Evolutionary conservation across 2,329 filamentous ascomycete genomes (phyloP), one percentile per base, ranked within the genome.

Genomic region (Lasiodiplodia theobromae): DNA sequence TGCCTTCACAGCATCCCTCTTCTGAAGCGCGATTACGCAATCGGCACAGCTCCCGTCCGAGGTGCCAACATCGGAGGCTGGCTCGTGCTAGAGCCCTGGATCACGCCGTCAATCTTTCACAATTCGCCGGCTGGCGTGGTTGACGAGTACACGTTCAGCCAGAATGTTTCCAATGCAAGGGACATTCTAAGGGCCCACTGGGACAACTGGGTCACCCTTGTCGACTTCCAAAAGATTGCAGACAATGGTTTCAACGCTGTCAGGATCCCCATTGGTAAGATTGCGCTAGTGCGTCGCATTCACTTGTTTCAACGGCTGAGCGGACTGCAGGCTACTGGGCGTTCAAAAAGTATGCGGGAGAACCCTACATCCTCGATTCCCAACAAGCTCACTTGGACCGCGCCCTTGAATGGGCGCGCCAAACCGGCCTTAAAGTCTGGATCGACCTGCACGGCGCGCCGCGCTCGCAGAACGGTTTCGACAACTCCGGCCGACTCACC

Each of bases 391-490:
- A 88, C 71, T 78, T 89, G 16, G 86, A 88, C 69, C 78, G 81
- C 25, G 87, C 86, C 12, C 84, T 89, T 60, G 84, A 84, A 57
- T 89, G 87, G 86, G 84, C 87, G 5, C 75, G 85, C 44, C 78
- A 79, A 38, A 78, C 83, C 0, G 83, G 84, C 2, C 74, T 88
- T 47, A 86, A 87, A 74, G 81, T 89, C 21, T 80, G 87, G 73
- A 84, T 89, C 62, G 87, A 89, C 71, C 80, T 88, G 11, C 87
- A 89, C 74, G 86, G 86, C 44, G 77, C 76, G 14, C 77, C 77
- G 2, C 83, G 83, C 56, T 83, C 81, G 2, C 87, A 89, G 71
- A 89, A 89, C 70, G 87, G 87, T 11, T 89, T 86, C 74, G 88
- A 90, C 76, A 89, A 90, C 76, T 87, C 84, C 49, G 88, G 88